Evolutionary conservation across 1,284 basidiomycete species (phyloP).

Genomic region (Rhodotorula sp.): DNA sequence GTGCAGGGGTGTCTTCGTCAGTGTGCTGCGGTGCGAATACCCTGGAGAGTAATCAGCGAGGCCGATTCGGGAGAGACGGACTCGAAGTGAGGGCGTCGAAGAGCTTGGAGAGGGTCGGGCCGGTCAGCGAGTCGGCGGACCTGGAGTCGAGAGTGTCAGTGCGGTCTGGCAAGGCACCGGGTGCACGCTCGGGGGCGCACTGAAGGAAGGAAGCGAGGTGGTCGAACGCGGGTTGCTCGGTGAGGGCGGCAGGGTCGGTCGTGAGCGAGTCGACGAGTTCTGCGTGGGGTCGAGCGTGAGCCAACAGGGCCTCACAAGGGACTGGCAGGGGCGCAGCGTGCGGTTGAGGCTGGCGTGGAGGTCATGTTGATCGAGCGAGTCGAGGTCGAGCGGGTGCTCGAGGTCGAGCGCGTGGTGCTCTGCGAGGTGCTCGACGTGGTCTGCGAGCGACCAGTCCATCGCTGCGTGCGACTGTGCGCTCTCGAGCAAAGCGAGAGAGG

Average conservation of each 20-base stretch:
- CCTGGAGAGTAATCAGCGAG: background rate
- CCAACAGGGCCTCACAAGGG: no score
- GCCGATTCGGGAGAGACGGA: background rate
- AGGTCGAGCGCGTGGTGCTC: slow-evolving; percentile 8
- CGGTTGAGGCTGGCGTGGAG: slow-evolving; percentile 21
- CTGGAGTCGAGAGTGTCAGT: slow-evolving; percentile 33
- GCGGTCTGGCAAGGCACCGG: slow-evolving; percentile 69
- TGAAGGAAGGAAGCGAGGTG: background rate
- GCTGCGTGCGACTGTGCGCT: background rate
- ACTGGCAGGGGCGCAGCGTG: background rate
- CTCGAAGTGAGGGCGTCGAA: slow-evolving; percentile 66
- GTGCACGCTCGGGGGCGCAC: background rate
- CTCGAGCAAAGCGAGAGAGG: background rate
- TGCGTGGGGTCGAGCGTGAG: slow-evolving; percentile 45
- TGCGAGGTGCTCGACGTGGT: slow-evolving; percentile 8
- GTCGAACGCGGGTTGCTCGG: slow-evolving; percentile 69
- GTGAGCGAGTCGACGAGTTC: slow-evolving; percentile 74
- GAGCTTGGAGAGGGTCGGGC: slow-evolving; percentile 68
- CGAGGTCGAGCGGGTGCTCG: slow-evolving; percentile 7
- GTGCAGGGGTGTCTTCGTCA: background rate
- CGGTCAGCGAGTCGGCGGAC: slow-evolving; percentile 62
- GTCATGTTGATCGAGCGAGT: slow-evolving; percentile 20
- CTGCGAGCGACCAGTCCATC: slow-evolving; percentile 34
- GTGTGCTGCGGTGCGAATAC: no score
- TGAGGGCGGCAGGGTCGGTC: slow-evolving; percentile 67